phyloP scores from a whole-genome alignment of 2,329 filamentous ascomycete genomes.

The Rutstroemia sp. region DNA sequence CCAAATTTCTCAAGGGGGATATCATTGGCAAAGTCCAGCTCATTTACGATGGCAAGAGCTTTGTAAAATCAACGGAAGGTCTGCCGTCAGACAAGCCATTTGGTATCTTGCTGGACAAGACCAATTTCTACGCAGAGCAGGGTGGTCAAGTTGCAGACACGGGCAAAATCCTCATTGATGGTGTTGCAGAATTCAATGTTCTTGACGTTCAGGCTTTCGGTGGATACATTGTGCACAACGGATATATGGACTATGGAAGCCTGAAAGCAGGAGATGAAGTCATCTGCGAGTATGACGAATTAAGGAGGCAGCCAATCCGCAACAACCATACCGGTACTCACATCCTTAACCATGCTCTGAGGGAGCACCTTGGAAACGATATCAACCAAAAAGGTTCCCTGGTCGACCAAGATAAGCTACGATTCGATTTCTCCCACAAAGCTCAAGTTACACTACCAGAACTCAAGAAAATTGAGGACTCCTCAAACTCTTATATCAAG shows the following conservation, averaged over 20 bases:
- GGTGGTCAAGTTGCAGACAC: constrained; percentile 92
- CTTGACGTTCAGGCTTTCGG: constrained; percentile 87
- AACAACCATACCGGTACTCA: constrained; percentile 98
- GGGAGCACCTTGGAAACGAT: constrained; percentile 84
- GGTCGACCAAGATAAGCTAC: constrained; percentile 88
- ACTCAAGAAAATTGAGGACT: constrained; percentile 78
- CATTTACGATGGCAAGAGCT: constrained; percentile 77
- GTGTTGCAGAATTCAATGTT: constrained; percentile 80
- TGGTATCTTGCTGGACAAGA: constrained; percentile 82
- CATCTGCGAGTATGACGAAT: constrained; percentile 88
- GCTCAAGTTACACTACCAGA: constrained; percentile 67
- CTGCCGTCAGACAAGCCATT: constrained; percentile 72
- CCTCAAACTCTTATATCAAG: constrained; percentile 83
- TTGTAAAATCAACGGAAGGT: constrained; percentile 68
- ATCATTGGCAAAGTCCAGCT: constrained; percentile 69
- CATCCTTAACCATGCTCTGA: constrained; percentile 87
- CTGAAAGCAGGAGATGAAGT: constrained; percentile 75
- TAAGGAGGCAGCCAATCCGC: constrained; percentile 81
- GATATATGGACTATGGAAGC: constrained; percentile 79
- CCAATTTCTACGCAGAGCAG: constrained; percentile 97
- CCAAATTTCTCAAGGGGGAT: constrained; percentile 76
- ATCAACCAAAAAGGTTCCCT: constrained; percentile 93
- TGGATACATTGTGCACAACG: constrained; percentile 92
- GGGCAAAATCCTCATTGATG: constrained; percentile 80
- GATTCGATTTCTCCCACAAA: constrained; percentile 99